Conservation (phyloP, 805 yeast genomes). For the fission yeast (Schizosaccharomyces pombe) region DNA sequence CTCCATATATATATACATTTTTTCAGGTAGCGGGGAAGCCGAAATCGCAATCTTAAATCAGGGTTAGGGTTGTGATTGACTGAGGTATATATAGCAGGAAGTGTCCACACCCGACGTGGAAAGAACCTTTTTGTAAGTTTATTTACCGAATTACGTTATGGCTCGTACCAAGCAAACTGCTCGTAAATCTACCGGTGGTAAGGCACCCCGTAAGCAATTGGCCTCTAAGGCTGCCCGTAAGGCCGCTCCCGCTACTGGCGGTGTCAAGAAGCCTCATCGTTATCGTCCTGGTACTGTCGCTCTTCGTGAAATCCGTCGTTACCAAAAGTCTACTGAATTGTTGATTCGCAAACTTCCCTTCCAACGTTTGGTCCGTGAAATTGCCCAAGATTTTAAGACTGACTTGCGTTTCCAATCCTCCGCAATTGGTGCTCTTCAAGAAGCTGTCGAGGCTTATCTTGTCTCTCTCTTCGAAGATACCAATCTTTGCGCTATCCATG, state of each 20-base stretch:
- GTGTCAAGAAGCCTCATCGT: constrained; percentile 84
- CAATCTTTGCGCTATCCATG: constrained; percentile 78
- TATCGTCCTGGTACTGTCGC: constrained; percentile 91
- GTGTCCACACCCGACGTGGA: no score
- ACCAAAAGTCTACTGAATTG: constrained; percentile 72
- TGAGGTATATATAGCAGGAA: no score
- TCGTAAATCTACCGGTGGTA: constrained; percentile 78
- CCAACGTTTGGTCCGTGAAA: constrained; percentile 78
- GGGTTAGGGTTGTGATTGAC: constrained; percentile 1
- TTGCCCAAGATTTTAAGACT: constrained; percentile 69
- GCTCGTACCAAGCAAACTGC: constrained; percentile 69
- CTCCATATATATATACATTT: no score
- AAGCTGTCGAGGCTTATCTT: constrained; percentile 73
- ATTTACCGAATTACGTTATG: constrained; percentile 12
- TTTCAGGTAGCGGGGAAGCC: no score
- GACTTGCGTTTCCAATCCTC: constrained; percentile 75
- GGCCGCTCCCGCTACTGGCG: constrained; percentile 63
- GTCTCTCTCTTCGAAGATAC: constrained; percentile 74
- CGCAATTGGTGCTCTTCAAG: constrained; percentile 78
- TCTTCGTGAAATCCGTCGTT: constrained; percentile 76
- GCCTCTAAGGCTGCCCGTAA: constrained; percentile 82
- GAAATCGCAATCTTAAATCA: background rate
- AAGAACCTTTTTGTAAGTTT: background rate
- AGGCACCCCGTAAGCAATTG: constrained; percentile 79
- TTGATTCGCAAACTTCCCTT: constrained; percentile 73